phyloP scores from a whole-genome alignment of 202 grass and related monocot species.

The Sporobolus alterniflorus region DNA sequence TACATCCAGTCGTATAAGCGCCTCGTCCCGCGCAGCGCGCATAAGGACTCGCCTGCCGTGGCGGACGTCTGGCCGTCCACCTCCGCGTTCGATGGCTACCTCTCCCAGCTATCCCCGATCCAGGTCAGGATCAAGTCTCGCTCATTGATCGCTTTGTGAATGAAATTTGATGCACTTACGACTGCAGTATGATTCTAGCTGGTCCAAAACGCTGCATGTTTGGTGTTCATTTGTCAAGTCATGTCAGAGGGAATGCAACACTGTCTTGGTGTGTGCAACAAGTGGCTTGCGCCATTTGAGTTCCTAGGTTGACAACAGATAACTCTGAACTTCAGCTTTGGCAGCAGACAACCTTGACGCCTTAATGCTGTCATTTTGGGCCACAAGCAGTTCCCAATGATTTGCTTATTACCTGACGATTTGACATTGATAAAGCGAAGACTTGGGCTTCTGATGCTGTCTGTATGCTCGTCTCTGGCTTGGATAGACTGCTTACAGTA shows the following conservation, averaged over 20 bases:
- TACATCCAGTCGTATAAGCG: constrained; percentile 94
- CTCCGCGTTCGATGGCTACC: constrained; percentile 96
- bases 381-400: background rate
- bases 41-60: constrained; percentile 87
- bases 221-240: background rate
- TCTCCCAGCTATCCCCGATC: constrained; percentile 90
- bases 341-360: background rate
- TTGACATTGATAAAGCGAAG: background rate
- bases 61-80: constrained; percentile 95
- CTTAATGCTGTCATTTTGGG: background rate
- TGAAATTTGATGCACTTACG: background rate
- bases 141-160: background rate
- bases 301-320: background rate
- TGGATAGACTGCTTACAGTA: background rate
- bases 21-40: constrained; percentile 67
- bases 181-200: background rate
- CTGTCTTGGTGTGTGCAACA: background rate
- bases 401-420: background rate
- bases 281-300: background rate
- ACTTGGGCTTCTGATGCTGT: background rate
- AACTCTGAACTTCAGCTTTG: background rate
- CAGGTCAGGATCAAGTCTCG: constrained; percentile 57
- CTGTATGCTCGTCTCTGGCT: background rate
- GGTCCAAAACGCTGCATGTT: background rate
- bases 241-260: background rate